phyloP scores from a whole-genome alignment of 805 yeast genomes.

The Clavispora vitiphila region DNA sequence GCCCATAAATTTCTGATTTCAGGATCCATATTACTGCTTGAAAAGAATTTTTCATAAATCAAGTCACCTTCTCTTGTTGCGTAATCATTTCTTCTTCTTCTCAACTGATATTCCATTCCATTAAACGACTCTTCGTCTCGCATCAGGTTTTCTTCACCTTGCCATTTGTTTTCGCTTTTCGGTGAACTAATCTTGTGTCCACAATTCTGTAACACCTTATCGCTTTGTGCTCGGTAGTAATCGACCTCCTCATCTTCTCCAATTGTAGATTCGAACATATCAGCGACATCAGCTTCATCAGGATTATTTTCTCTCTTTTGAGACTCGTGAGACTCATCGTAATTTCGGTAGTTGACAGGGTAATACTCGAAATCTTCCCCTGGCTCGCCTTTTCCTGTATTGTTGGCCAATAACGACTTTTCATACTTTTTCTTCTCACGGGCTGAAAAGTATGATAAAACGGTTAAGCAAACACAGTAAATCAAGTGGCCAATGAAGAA shows the following conservation, averaged over 20 bases:
- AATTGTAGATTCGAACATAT: not conserved
- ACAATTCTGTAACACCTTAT: slow-evolving; percentile 3
- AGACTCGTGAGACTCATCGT: not conserved
- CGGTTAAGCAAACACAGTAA: slow-evolving; percentile 24
- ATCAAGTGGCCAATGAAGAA: slow-evolving; percentile 25
- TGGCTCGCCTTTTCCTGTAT: slow-evolving; percentile 1
- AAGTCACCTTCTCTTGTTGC: slow-evolving; percentile 58
- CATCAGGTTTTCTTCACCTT: not conserved
- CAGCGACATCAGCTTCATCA: not conserved
- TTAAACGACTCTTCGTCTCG: not conserved
- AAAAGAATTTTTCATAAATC: slow-evolving; percentile 39
- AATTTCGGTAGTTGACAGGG: not conserved
- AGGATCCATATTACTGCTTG: slow-evolving; percentile 42
- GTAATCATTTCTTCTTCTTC: slow-evolving; percentile 38
- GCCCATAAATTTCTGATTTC: slow-evolving; percentile 52
- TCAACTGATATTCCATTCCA: not conserved
- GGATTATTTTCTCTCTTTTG: not conserved
- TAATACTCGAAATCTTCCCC: slow-evolving; percentile 3
- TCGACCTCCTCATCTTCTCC: slow-evolving; percentile 9
- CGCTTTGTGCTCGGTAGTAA: slow-evolving; percentile 12
- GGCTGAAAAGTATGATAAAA: slow-evolving; percentile 17
- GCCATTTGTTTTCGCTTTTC: not conserved
- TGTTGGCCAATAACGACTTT: not conserved
- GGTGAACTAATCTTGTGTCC: not conserved
- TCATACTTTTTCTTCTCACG: slow-evolving; percentile 5